Base-by-base conservation (phyloP, 306 rosid genomes). In the Trifolium repens region DNA sequence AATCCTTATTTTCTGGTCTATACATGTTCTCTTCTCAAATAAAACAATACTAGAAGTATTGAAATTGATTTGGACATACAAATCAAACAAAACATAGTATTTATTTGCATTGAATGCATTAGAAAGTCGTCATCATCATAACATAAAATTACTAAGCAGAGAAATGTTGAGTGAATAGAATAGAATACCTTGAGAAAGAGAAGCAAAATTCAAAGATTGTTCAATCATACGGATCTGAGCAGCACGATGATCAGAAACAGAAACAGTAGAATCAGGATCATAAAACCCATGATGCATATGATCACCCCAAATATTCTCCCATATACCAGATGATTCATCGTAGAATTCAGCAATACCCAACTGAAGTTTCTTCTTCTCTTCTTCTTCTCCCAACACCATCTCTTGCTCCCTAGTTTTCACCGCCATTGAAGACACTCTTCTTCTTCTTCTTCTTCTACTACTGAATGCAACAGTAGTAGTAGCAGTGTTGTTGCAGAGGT, bases 201-300 rank as follows among this genome's bases (percentile, higher is more conserved):
- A 77, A 6, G 96, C 88, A 37, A 94, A 94, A 22, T 75, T 82
- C 44, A 94, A 97, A 13, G 96, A 86, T 71, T 90, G 84, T 0
- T 91, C 86, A 14, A 91, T 91, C 98, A 94, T 94, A 43, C 96
- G 96, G 67, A 84, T 84, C 90, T 94, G 97, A 60, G 98, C 98
- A 14, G 83, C 53, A 7, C 93, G 89, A 46, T 94, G 98, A 26
- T 91, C 96, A 3, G 91, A 83, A 42, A 88, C 81, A 0, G 96
- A 87, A 32, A 78, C 83, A 19, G 73, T 59, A 2, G 90, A 75
- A 68, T 79, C 80, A 2, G 89, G 84, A 26, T 88, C 84, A 77
- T 94, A 94, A 39, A 80, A 94, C 1, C 98, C 98, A 9, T 94
- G 98, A 77, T 94, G 98, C 97, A 94, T 90, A 60, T 94, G 97